Conservation (phyloP, 2,329 filamentous ascomycete species). For the Paracorniculantispora psalliotae region DNA sequence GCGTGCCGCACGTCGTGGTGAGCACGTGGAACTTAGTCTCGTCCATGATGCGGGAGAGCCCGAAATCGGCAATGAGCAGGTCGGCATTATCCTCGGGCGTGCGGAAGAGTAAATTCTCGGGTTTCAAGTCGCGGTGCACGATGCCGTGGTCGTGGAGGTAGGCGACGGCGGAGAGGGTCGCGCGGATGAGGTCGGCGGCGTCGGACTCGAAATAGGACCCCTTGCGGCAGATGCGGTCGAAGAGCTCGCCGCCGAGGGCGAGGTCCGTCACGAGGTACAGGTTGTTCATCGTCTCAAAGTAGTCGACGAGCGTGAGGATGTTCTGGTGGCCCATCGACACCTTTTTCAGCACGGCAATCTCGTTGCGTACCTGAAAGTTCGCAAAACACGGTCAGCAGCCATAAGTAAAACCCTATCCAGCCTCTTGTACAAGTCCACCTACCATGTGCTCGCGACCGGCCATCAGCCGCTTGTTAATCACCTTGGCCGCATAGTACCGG, state of each 20-base stretch:
- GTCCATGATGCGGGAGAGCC: conserved; percentile 94
- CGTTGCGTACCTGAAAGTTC: conserved; percentile 72
- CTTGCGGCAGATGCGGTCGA: conserved; percentile 97
- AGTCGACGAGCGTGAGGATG: conserved; percentile 95
- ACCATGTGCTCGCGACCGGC: conserved; percentile 98
- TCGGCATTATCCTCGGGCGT: conserved; percentile 98
- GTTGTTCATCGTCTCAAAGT: conserved; percentile 99
- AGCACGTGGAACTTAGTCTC: conserved; percentile 97
- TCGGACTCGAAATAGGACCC: conserved; percentile 98
- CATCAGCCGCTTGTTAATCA: conserved; percentile 99
- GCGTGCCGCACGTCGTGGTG: conserved; percentile 95
- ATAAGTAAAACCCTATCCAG: not conserved
- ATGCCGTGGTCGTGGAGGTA: conserved; percentile 99
- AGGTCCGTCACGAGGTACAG: conserved; percentile 97
- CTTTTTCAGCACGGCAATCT: conserved; percentile 93
- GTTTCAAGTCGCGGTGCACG: conserved; percentile 95
- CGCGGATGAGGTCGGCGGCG: conserved; percentile 89
- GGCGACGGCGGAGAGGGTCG: conserved; percentile 92
- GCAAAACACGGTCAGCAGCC: not conserved
- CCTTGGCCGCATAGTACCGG: conserved; percentile 96
- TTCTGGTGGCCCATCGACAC: conserved; percentile 99
- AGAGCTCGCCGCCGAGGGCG: conserved; percentile 91
- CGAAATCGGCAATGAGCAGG: conserved; percentile 94
- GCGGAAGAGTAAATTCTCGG: conserved; percentile 92
- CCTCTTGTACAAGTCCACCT: conserved; percentile 24